Evolutionary conservation across 768 basidiomycete genomes (phyloP).

Genomic region (Leccinum subtestaceum): DNA sequence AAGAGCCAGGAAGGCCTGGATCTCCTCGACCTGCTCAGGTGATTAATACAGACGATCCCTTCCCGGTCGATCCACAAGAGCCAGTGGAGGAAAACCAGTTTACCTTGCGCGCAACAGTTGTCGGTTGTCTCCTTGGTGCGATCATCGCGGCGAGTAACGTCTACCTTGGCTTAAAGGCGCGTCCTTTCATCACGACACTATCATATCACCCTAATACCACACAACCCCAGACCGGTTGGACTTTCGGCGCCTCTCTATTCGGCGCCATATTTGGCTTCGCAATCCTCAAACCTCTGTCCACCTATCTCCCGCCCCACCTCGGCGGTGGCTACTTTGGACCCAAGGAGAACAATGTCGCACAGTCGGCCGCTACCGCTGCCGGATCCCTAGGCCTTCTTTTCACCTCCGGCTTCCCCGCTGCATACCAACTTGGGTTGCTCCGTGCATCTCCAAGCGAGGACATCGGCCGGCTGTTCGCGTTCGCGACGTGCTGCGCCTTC

Average conservation of each 20-base stretch:
- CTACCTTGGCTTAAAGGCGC: slow-evolving; percentile 3
- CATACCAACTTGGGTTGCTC: background rate
- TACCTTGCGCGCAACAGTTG: background rate
- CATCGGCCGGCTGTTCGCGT: background rate
- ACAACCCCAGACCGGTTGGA: background rate
- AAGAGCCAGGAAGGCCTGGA: slow-evolving; percentile 6
- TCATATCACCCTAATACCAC: background rate
- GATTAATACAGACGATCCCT: slow-evolving; percentile 3
- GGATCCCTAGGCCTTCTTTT: slow-evolving; percentile 1
- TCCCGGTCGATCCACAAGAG: background rate
- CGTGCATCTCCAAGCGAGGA: background rate
- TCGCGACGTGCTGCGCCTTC: background rate
- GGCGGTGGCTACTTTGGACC: slow-evolving; percentile 2
- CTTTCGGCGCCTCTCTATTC: slow-evolving; percentile 2
- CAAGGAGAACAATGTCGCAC: slow-evolving; percentile 1
- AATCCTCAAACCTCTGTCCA: background rate
- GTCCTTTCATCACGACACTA: background rate
- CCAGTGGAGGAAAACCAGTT: slow-evolving; percentile 3
- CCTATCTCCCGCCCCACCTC: background rate
- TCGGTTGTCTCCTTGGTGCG: background rate
- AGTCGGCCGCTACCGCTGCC: slow-evolving; percentile 1
- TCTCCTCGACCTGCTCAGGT: background rate
- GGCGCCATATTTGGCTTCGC: slow-evolving; percentile 3
- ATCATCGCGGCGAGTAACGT: slow-evolving; percentile 1
- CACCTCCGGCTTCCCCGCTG: background rate